phyloP scores from a whole-genome alignment of 805 yeast genomes.

The Candida argentea region DNA sequence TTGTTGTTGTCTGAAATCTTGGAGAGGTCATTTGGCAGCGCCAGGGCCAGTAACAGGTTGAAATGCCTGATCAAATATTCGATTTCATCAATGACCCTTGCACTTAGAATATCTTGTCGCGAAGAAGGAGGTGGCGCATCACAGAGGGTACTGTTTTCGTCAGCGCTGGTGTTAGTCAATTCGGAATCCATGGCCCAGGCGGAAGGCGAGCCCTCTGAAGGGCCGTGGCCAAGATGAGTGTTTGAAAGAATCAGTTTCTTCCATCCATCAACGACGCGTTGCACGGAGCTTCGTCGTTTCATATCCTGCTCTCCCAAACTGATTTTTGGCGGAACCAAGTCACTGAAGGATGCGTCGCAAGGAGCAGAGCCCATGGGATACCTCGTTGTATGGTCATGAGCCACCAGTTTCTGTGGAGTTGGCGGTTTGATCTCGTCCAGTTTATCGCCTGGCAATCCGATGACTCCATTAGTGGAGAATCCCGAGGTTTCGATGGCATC shows the following conservation, averaged over 20 bases:
- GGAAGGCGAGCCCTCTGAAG: neutral
- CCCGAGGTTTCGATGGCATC: conserved; percentile 25
- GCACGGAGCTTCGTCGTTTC: conserved; percentile 23
- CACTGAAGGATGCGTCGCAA: neutral
- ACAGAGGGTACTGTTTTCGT: too few species aligned
- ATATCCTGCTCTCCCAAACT: too few species aligned
- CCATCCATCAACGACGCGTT: conserved; percentile 33
- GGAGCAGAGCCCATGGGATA: neutral
- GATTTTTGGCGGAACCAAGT: too few species aligned
- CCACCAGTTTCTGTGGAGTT: conserved; percentile 60
- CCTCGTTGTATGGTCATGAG: too few species aligned
- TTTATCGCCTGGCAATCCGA: conserved; percentile 41
- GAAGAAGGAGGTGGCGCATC: too few species aligned
- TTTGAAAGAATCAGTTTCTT: conserved; percentile 14
- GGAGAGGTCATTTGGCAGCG: conserved; percentile 9
- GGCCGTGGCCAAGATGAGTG: conserved; percentile 1
- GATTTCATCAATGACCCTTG: conserved; percentile 61
- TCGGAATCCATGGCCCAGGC: conserved; percentile 1
- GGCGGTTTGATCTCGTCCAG: conserved; percentile 44
- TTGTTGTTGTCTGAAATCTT: too few species aligned
- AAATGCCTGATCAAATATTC: conserved; percentile 44
- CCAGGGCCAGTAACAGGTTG: too few species aligned
- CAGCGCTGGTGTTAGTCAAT: conserved; percentile 12
- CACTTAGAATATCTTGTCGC: conserved; percentile 59
- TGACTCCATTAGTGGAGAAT: conserved; percentile 39